Conservation (phyloP, 352 stramenopile genomes). For the Globisporangium carolinianum region DNA sequence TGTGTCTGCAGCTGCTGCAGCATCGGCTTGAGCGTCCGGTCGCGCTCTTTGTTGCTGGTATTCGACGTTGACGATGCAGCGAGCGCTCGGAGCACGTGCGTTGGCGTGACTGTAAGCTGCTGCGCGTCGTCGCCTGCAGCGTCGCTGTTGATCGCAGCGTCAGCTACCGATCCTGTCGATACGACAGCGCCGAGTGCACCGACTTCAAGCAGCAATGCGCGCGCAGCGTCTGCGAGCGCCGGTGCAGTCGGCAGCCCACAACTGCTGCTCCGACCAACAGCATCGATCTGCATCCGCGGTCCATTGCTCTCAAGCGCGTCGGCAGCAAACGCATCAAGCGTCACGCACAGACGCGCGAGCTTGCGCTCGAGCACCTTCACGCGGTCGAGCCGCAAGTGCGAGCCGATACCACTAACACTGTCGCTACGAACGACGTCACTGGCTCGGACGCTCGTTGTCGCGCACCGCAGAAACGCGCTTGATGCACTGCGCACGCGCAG, state of each 20-base stretch:
- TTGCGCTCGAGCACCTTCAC: conserved; percentile 9
- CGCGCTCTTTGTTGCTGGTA: conserved; percentile 21
- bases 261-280: background rate
- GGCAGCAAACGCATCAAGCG: background rate
- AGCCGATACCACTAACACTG: background rate
- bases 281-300: background rate
- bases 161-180: conserved; percentile 1
- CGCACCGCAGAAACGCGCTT: conserved; percentile 16
- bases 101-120: conserved; percentile 11
- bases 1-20: conserved; percentile 30
- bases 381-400: conserved; percentile 9
- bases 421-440: conserved; percentile 14
- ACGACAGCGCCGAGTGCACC: conserved; percentile 29
- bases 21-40: conserved; percentile 27
- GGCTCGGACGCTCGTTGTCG: conserved; percentile 8
- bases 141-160: background rate
- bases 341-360: background rate
- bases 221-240: conserved; percentile 15
- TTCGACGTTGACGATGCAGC: conserved; percentile 1
- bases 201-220: conserved; percentile 25
- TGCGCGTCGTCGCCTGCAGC: too few species aligned
- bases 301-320: background rate
- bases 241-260: background rate
- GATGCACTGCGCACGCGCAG: conserved; percentile 22
- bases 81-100: conserved; percentile 22